Evolutionary conservation across 805 yeast species (phyloP).

Genomic region (Wickerhamomyces ciferrii): DNA sequence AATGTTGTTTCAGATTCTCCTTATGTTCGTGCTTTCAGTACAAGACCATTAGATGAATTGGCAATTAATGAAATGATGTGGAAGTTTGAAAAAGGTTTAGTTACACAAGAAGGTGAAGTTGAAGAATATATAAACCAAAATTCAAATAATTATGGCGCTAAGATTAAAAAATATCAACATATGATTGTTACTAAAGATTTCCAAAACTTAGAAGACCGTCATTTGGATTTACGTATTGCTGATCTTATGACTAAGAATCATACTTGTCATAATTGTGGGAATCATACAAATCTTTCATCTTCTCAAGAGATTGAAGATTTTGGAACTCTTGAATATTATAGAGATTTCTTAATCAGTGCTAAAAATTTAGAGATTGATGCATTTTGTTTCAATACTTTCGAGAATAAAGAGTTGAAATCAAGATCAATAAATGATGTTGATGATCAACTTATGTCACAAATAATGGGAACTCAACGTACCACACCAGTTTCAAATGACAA

Average conservation of each 20-base stretch:
- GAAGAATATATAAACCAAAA: not conserved
- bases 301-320: not conserved
- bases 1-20: not conserved
- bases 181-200: not conserved
- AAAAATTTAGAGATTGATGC: not conserved
- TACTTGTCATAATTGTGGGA: not conserved
- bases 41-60: not conserved
- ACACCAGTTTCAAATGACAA: no score
- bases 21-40: not conserved
- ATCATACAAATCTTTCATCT: no score
- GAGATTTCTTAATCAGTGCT: not conserved
- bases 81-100: no score
- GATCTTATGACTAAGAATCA: not conserved
- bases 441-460: not conserved
- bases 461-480: not conserved
- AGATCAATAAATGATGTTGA: not conserved
- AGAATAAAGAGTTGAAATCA: not conserved
- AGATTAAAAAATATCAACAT: not conserved
- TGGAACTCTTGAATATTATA: not conserved
- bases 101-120: not conserved
- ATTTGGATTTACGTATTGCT: not conserved
- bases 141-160: no score
- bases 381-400: not conserved
- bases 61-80: no score
- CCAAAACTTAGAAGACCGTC: not conserved